These are phyloP conservation scores for Fusarium dlaminii DNA, from an alignment of 2,329 filamentous ascomycete genomes.

Conservation along the genomic window DNA sequence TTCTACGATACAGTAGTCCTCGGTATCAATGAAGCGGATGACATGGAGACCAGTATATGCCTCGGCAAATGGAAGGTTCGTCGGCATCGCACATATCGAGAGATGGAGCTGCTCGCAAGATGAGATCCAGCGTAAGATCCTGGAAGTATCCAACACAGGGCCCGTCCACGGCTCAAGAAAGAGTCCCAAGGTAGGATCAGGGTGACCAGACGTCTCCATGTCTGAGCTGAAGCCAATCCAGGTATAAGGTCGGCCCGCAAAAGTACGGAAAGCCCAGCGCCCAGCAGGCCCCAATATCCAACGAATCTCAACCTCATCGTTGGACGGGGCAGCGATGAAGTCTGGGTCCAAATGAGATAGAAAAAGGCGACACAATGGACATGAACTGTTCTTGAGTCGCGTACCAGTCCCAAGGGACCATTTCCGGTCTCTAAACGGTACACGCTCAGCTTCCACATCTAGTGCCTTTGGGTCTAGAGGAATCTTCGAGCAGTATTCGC, in stretches of 20 bases:
- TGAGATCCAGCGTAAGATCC: background rate
- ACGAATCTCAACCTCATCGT: fast-evolving
- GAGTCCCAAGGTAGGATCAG: fast-evolving
- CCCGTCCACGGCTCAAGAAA: background rate
- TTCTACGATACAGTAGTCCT: fast-evolving
- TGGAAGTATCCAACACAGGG: background rate
- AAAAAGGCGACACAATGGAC: background rate
- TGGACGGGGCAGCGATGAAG: fast-evolving
- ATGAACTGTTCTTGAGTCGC: fast-evolving
- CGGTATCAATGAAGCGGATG: fast-evolving
- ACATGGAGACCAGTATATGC: background rate
- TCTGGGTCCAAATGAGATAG: fast-evolving
- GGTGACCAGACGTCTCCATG: fast-evolving
- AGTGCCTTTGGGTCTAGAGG: background rate
- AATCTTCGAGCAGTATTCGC: background rate
- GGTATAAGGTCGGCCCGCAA: fast-evolving
- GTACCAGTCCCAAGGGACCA: fast-evolving
- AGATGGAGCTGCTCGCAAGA: fast-evolving
- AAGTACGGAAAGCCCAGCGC: fast-evolving
- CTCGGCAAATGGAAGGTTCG: fast-evolving
- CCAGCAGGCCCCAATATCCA: fast-evolving
- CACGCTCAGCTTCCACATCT: fast-evolving
- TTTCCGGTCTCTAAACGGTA: no score
- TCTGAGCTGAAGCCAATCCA: fast-evolving
- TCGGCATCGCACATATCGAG: background rate